Evolutionary conservation across 495 filamentous ascomycete genomes (phyloP).

Genomic region (Xylaria bambusicola): DNA sequence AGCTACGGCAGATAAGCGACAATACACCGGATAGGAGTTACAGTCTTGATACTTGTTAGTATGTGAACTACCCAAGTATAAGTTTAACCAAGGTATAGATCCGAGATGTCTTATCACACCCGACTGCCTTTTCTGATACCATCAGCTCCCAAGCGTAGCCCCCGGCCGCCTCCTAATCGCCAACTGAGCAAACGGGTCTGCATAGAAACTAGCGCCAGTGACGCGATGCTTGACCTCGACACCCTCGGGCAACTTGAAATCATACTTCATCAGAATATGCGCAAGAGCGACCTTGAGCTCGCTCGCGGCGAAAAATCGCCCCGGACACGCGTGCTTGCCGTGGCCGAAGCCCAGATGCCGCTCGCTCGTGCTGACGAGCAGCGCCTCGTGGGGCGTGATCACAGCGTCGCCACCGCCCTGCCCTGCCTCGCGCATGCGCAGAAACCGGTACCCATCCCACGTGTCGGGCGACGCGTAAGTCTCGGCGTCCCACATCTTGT

Average conservation of each 20-base stretch:
- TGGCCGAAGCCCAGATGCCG: conserved; percentile 44
- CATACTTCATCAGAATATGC: conserved; percentile 42
- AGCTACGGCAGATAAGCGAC: too few relatives aligned
- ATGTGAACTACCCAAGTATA: too few relatives aligned
- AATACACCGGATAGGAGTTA: too few relatives aligned
- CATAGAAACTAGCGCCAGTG: too few relatives aligned
- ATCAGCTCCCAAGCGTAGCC: too few relatives aligned
- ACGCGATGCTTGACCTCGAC: not conserved
- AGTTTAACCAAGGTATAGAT: too few relatives aligned
- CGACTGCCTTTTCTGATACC: too few relatives aligned
- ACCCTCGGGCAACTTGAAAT: conserved; percentile 33
- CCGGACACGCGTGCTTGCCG: conserved; percentile 50
- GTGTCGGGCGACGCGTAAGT: conserved; percentile 43
- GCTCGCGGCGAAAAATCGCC: conserved; percentile 47
- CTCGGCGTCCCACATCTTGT: conserved; percentile 8
- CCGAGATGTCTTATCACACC: too few relatives aligned
- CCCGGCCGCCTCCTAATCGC: too few relatives aligned
- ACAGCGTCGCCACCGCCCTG: too few relatives aligned
- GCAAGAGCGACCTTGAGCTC: conserved; percentile 45
- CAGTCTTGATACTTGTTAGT: too few relatives aligned
- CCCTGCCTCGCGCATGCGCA: conserved; percentile 36
- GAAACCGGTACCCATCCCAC: conserved; percentile 54
- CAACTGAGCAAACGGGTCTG: too few relatives aligned
- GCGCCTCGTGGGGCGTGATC: conserved; percentile 20
- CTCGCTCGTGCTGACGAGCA: conserved; percentile 47